Conservation (phyloP, 805 yeast genomes). For the Cyberlindnera maclurae region DNA sequence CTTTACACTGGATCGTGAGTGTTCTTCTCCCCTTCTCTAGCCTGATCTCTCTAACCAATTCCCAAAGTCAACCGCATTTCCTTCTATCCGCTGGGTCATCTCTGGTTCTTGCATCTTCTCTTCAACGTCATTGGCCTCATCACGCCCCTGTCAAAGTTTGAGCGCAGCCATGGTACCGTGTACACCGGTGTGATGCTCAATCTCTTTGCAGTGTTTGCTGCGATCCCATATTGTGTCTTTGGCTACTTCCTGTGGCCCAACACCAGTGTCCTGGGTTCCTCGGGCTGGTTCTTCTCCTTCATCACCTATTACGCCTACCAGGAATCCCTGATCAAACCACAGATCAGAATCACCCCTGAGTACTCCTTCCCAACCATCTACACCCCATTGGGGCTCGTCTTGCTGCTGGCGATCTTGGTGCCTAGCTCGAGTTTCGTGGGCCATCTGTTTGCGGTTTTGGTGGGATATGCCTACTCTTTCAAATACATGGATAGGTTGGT, state of each 20-base stretch:
- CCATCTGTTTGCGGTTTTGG: constrained; percentile 57
- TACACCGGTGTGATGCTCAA: constrained; percentile 78
- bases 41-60: not conserved
- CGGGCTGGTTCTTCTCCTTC: constrained; percentile 70
- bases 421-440: constrained; percentile 72
- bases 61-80: constrained; percentile 32
- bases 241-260: constrained; percentile 41
- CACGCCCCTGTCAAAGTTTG: constrained; percentile 59
- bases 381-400: constrained; percentile 48
- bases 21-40: constrained; percentile 1
- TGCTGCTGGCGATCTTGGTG: constrained; percentile 42
- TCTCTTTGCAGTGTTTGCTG: constrained; percentile 62
- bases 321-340: constrained; percentile 35
- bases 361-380: constrained; percentile 49
- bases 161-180: constrained; percentile 71
- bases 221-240: constrained; percentile 25
- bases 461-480: constrained; percentile 58
- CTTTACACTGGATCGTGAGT: constrained; percentile 30
- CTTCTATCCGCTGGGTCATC: constrained; percentile 67
- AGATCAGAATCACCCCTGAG: constrained; percentile 31
- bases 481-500: constrained; percentile 50
- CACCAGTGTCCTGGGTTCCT: constrained; percentile 53
- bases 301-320: constrained; percentile 51
- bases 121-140: constrained; percentile 52
- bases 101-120: constrained; percentile 50